A percentile compares a stretch with the other conserved stretches of the same genome.
Conservation (phyloP, 441 rosid species). For the Theobroma grandiflorum region DNA sequence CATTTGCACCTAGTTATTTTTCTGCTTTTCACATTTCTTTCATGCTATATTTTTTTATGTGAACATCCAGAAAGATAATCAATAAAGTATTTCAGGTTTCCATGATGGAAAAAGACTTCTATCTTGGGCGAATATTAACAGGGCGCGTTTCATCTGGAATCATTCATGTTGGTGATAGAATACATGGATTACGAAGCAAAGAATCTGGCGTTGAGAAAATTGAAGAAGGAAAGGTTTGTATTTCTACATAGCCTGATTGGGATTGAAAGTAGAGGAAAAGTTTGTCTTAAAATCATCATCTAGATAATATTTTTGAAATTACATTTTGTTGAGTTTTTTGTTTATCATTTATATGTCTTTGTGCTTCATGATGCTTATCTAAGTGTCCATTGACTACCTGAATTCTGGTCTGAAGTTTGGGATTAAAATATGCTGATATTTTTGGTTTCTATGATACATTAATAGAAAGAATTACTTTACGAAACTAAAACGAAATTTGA, state of each 20-base stretch:
- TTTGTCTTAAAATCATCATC: neutral
- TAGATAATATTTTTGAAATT: neutral
- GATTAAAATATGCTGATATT: constrained; percentile 1
- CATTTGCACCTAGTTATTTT: constrained; percentile 10
- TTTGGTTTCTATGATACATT: neutral
- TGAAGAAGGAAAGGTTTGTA: constrained; percentile 96
- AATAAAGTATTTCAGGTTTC: constrained; percentile 70
- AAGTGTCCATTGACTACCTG: neutral
- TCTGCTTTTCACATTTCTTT: constrained; percentile 8
- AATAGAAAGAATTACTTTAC: neutral
- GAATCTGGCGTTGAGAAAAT: constrained; percentile 78
- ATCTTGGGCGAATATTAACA: constrained; percentile 92
- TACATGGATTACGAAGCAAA: constrained; percentile 74
- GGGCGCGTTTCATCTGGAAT: constrained; percentile 86
- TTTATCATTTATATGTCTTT: constrained; percentile 13
- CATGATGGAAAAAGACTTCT: constrained; percentile 94
- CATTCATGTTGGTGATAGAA: constrained; percentile 77
- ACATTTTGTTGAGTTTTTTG: neutral
- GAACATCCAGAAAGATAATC: constrained; percentile 17
- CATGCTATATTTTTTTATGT: neutral
- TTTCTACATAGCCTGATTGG: constrained; percentile 11
- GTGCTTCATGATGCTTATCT: neutral
- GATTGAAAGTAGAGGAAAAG: constrained; percentile 6
- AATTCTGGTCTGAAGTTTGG: neutral
- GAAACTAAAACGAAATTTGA: neutral